Conservation (phyloP, 75 land plant genomes). For the Picea glauca region DNA sequence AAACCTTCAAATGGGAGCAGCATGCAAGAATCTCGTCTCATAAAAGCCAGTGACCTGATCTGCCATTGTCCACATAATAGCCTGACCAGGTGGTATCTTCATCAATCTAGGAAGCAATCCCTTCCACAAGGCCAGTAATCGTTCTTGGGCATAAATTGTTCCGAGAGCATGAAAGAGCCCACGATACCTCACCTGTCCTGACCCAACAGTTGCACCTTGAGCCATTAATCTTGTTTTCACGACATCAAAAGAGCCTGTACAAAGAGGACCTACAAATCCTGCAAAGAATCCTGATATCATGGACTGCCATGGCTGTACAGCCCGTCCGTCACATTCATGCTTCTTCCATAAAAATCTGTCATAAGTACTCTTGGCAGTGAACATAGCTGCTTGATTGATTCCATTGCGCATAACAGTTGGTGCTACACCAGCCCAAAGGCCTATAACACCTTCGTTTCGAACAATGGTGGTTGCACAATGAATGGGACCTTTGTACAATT, state of each 20-base stretch:
- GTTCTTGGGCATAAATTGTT: constrained; percentile 87
- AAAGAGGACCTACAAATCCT: constrained; percentile 87
- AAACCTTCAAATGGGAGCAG: no score
- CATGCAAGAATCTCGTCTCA: constrained; percentile 63
- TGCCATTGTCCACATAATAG: constrained; percentile 98
- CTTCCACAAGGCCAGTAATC: constrained; percentile 82
- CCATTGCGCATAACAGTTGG: constrained; percentile 99
- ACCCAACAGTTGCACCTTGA: constrained; percentile 43
- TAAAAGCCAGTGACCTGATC: constrained; percentile 91
- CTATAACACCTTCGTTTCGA: constrained; percentile 82
- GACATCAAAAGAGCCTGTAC: constrained; percentile 99
- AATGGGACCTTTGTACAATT: constrained; percentile 85
- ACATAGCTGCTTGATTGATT: constrained; percentile 98
- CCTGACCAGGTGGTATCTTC: constrained; percentile 99
- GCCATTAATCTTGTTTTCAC: constrained; percentile 99
- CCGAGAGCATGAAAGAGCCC: constrained; percentile 90
- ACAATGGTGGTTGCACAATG: constrained; percentile 88
- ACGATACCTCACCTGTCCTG: constrained; percentile 58
- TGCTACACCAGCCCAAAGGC: constrained; percentile 95
- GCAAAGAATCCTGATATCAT: constrained; percentile 99
- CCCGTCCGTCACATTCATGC: constrained; percentile 85
- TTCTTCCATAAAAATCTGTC: constrained; percentile 84
- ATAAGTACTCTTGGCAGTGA: constrained; percentile 84
- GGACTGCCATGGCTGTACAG: constrained; percentile 95
- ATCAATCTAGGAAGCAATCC: constrained; percentile 92